A percentile compares a stretch with the other conserved stretches of the same genome.
Evolutionary conservation across 176 grass and related monocot genomes (phyloP).

Genomic region (Hsuehochloa calcarea): DNA sequence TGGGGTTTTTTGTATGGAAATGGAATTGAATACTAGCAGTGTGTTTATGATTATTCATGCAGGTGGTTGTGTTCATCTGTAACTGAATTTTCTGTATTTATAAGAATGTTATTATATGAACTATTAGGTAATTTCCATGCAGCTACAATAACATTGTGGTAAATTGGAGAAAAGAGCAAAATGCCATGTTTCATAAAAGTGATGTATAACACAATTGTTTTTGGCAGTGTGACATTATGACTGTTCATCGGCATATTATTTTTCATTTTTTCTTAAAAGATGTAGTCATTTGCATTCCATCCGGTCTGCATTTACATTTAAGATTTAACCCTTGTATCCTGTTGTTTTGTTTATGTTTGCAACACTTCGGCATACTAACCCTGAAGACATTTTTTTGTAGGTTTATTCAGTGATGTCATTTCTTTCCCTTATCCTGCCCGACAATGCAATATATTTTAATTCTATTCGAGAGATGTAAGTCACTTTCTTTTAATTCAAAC

Average conservation of each 20-base stretch:
- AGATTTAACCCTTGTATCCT: background rate
- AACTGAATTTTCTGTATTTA: background rate
- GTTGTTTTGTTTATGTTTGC: background rate
- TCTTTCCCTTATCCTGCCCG: conserved; percentile 66
- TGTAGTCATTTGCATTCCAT: background rate
- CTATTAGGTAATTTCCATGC: background rate
- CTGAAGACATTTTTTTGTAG: conserved; percentile 37
- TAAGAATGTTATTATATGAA: background rate
- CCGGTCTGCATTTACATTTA: background rate
- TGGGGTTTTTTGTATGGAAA: background rate
- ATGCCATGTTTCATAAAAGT: too few species aligned
- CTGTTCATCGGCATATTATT: background rate
- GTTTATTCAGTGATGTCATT: conserved; percentile 99
- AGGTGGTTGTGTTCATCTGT: background rate
- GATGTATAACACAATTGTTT: background rate
- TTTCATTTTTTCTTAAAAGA: background rate
- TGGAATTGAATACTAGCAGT: background rate
- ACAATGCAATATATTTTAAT: conserved; percentile 81
- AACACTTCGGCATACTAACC: background rate
- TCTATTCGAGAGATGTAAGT: conserved; percentile 97
- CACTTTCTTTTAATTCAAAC: background rate
- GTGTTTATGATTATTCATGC: background rate
- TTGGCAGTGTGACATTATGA: background rate
- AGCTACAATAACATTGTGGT: background rate
- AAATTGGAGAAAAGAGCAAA: background rate